Evolutionary conservation across 2,329 filamentous ascomycete genomes (phyloP), one percentile per base, ranked within the genome.

Genomic region (Aspergillus eucalypticola): DNA sequence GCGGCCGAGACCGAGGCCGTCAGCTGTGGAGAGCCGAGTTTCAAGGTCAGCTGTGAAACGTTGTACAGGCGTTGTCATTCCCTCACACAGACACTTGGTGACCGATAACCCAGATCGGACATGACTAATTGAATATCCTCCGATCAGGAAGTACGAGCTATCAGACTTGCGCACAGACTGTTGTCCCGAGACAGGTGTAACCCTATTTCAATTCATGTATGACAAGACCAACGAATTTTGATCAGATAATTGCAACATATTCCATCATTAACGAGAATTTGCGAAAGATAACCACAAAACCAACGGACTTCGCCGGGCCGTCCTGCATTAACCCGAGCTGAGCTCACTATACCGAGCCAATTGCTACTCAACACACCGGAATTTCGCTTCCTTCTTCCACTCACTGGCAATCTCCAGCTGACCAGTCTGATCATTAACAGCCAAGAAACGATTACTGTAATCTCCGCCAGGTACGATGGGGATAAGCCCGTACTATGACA

Each of bases 371-470:
- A 59, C 39, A 38, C 42, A 58, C 10, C 42, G 60, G 42, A 61
- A 59, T 21, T 57, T 54, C 19, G 49, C 55, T 42, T 29, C 46
- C 23, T 19, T 11, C 10, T n/a, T 27, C 58, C 58, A 60, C 11
- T 32, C 19, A 5, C 25, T 38, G 5, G 52, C 52, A 29, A 60
- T 48, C 19, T 50, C 42, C 3, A 56, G 15, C 38, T 35, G 27
- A n/a, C 44, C 46, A 5, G 19, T 17, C 6, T 44, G 23, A 4
- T 38, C 50, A 25, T 56, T 56, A 4, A 56, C 48, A 5, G 39
- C 58, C 38, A 60, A 32, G 53, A 56, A 60, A 4, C 25, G 38
- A 23, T 60, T 60, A 32, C 58, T 60, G 25, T 60, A 60, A 10
- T 48, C 38, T 2, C 38, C 39, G 2, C 48, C 53, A 17, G 58